Percentiles rank a stretch among this genome's conserved stretches.
These are phyloP conservation scores for Apiotrichum montevideense DNA, from an alignment of 1,284 basidiomycete genomes.

Conservation along the genomic window DNA sequence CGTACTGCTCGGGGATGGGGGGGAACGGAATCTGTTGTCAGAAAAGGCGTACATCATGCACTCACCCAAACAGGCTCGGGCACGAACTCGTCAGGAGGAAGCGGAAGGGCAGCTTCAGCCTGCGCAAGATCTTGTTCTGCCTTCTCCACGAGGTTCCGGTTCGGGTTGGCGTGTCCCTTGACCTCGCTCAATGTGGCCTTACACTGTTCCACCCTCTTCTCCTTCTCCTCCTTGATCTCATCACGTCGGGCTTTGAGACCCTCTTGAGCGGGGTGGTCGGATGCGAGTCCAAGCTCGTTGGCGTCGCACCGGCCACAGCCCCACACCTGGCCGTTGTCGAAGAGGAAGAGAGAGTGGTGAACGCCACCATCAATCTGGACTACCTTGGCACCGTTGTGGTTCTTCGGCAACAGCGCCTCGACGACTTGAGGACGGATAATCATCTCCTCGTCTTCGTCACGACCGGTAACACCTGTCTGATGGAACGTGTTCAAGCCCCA, in stretches of 20 bases:
- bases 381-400: constrained; percentile 63
- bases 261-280: constrained; percentile 56
- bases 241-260: constrained; percentile 44
- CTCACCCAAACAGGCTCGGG: constrained; percentile 48
- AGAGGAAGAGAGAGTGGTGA: constrained; percentile 82
- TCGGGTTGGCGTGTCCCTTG: constrained; percentile 20
- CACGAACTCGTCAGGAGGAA: constrained; percentile 57
- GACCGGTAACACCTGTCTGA: constrained; percentile 54
- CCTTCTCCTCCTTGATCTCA: constrained; percentile 37
- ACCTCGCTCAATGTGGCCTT: constrained; percentile 26
- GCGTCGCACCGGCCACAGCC: constrained; percentile 72
- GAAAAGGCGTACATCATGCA: constrained; percentile 4
- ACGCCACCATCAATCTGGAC: constrained; percentile 58
- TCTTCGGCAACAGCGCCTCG: constrained; percentile 58
- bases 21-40: constrained; percentile 58
- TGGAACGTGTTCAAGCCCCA: constrained; percentile 84
- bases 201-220: constrained; percentile 25
- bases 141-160: constrained; percentile 27
- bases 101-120: constrained; percentile 48
- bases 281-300: constrained; percentile 66
- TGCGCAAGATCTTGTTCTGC: constrained; percentile 27
- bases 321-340: constrained; percentile 74
- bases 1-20: constrained; percentile 46
- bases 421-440: constrained; percentile 67
- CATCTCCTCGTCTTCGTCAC: constrained; percentile 48